These are phyloP conservation scores for Arthrobotrys conoides DNA, from an alignment of 2,329 filamentous ascomycete species.

Conservation along the genomic window DNA sequence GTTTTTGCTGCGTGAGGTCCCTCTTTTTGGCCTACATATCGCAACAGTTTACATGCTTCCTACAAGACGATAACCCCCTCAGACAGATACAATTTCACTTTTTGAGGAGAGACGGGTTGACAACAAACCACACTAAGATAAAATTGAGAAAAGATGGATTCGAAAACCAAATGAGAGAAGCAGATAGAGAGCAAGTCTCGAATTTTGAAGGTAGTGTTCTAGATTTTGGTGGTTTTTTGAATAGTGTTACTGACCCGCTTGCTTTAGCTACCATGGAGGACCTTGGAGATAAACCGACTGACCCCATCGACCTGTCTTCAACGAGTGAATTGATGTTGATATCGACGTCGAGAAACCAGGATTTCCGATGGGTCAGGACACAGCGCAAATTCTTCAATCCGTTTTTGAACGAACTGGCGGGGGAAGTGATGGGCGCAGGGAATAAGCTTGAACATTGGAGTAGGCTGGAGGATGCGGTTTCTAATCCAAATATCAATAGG, in stretches of 20 bases:
- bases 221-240: too few species aligned
- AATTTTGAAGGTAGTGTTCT: too few species aligned
- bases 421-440: not conserved
- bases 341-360: not conserved
- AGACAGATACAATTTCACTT: conserved; percentile 15
- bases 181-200: not conserved
- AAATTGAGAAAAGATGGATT: not conserved
- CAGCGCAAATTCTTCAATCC: not conserved
- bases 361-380: not conserved
- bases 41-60: too few species aligned
- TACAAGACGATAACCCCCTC: not conserved
- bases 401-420: not conserved
- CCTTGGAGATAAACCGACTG: conserved; percentile 30
- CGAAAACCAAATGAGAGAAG: not conserved
- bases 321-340: conserved; percentile 23
- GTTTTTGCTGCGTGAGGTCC: conserved; percentile 11
- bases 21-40: not conserved
- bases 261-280: conserved; percentile 12
- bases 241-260: not conserved
- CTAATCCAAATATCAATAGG: not conserved
- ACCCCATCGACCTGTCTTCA: conserved; percentile 8
- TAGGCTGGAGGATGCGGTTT: not conserved
- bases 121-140: conserved; percentile 12
- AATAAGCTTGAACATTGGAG: conserved; percentile 4
- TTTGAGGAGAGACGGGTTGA: not conserved